Conservation (phyloP, 1,284 basidiomycete species). For the Tylopilus sp. region DNA sequence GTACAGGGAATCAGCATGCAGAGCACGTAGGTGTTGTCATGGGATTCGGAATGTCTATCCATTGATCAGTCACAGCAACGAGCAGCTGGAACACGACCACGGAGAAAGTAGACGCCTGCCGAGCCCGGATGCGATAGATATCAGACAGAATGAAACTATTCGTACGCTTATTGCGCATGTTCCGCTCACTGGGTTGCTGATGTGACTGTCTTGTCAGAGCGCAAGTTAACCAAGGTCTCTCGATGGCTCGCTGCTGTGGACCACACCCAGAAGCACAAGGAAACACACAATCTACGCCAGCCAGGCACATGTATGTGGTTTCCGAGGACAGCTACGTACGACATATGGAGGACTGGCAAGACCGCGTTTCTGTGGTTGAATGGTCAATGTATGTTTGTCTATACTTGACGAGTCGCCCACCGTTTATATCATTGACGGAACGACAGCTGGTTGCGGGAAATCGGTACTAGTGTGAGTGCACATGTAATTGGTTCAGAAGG, state of each 20-base stretch:
- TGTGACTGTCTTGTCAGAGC: background rate
- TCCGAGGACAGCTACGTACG: background rate
- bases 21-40: conserved; percentile 1
- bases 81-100: background rate
- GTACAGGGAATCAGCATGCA: background rate
- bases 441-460: conserved; percentile 14
- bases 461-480: conserved; percentile 9
- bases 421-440: background rate
- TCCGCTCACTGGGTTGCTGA: background rate
- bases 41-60: background rate
- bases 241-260: conserved; percentile 6
- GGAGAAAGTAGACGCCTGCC: background rate
- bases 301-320: conserved; percentile 11
- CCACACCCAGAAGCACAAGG: conserved; percentile 6
- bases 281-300: conserved; percentile 7
- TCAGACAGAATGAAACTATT: background rate
- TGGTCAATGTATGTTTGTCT: conserved; percentile 9
- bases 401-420: background rate
- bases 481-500: too few species aligned
- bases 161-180: background rate
- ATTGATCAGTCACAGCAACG: background rate
- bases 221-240: conserved; percentile 4
- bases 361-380: conserved; percentile 11
- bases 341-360: conserved; percentile 6
- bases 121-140: background rate